These are phyloP conservation scores for Thelonectria olida DNA, from an alignment of 2,329 filamentous ascomycete species.

Conservation along the genomic window DNA sequence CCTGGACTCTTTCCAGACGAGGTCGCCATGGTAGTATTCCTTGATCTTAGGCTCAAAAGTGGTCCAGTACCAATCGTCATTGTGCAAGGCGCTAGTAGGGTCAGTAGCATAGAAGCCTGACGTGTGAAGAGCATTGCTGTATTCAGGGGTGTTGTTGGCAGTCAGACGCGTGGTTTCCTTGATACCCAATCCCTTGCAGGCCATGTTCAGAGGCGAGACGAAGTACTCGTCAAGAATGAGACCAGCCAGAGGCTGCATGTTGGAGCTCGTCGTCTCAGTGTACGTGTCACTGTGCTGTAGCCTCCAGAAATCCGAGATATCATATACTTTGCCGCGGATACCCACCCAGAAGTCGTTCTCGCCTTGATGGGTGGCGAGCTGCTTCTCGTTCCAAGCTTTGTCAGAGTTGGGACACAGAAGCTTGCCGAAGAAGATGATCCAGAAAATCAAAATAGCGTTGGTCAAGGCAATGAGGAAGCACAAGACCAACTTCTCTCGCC, in stretches of 20 bases:
- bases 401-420: slow-evolving; percentile 90
- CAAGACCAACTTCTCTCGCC: slow-evolving; percentile 93
- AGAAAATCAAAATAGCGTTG: slow-evolving; percentile 87
- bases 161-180: slow-evolving; percentile 64
- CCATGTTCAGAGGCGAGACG: slow-evolving; percentile 75
- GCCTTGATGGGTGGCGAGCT: slow-evolving; percentile 78
- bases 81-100: slow-evolving; percentile 64
- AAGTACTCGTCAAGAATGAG: slow-evolving; percentile 86
- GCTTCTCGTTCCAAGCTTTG: slow-evolving; percentile 81
- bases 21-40: slow-evolving; percentile 85
- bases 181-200: slow-evolving; percentile 78
- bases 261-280: slow-evolving; percentile 65
- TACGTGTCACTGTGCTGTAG: slow-evolving; percentile 80
- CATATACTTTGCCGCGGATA: slow-evolving; percentile 89
- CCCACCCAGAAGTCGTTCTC: slow-evolving; percentile 85
- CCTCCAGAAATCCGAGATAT: slow-evolving; percentile 89
- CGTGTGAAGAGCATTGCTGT: slow-evolving; percentile 69
- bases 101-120: slow-evolving; percentile 72
- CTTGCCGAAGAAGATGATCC: slow-evolving; percentile 86
- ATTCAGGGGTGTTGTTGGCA: slow-evolving; percentile 71
- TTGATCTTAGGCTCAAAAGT: slow-evolving; percentile 82
- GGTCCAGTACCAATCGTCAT: slow-evolving; percentile 79
- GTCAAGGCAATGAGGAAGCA: slow-evolving; percentile 82
- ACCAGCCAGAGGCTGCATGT: slow-evolving; percentile 84
- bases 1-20: slow-evolving; percentile 73